Base-by-base conservation (phyloP, 106 monocot genomes). In the Dendrobium nobile region DNA sequence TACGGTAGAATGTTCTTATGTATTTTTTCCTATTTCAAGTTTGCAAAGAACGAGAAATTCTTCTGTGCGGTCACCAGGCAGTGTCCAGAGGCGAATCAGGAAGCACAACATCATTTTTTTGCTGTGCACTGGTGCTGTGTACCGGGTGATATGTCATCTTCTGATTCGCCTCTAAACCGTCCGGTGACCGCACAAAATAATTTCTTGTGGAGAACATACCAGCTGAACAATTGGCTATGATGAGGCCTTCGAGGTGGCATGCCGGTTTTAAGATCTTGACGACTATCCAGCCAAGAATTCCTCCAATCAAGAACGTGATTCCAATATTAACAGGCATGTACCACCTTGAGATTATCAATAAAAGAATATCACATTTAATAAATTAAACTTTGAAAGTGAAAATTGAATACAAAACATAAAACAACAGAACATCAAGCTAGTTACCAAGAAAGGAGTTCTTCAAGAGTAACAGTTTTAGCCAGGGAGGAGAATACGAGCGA, bases 301-400 rank as follows among this genome's bases (percentile, higher is more conserved):
- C 87, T 9, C 92, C 95, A 41, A 84, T 78, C 37, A 92, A 58
- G 75, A 88, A 90, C 54, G 81, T 80, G 10, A 95, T 76, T 40
- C 86, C 90, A 27, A 95, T 81, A 70, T 95, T 95, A 15, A 95
- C 81, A 4, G 88, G 89, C 95, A 95, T 95, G 78, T 90, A 95
- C 92, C 95, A 95, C 95, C 95, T 95, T 42, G 18, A 20, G 24
- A 65, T 22, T n/a, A 20, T 20, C 22, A 65, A 22, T 20, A 65
- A 8, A 65, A 20, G 24, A 65, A 20, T 4, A 9, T 54, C 54
- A 54, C 17, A 10, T 15, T 55, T 13, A 0, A 55, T 55, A 11
- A 3, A 55, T 55, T 18, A 55, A 55, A 55, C 11, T 11, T 18
- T 55, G 54, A 55, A 18, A 55, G 54, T 16, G 18, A 54, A 55